These are phyloP conservation scores for Tetrastigma voinierianum DNA, from an alignment of 164 flowering plant genomes.

Conservation along the genomic window DNA sequence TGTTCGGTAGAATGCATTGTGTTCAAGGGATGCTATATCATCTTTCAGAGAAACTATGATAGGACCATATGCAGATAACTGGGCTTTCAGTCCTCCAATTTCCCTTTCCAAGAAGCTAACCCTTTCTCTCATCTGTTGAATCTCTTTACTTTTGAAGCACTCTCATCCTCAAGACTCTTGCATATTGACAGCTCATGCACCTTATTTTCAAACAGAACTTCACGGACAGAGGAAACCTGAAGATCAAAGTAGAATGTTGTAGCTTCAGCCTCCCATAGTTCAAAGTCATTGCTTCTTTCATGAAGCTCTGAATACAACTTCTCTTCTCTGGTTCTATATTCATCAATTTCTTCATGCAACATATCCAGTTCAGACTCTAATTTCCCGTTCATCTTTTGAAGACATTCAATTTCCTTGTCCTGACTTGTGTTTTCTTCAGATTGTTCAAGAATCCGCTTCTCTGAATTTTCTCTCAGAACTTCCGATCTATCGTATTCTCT, in stretches of 20 bases:
- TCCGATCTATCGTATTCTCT: constrained; percentile 37
- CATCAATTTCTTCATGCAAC: constrained; percentile 43
- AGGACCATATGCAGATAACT: constrained; percentile 54
- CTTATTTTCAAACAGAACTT: constrained; percentile 61
- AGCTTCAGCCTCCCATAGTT: constrained; percentile 77
- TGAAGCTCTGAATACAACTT: constrained; percentile 53
- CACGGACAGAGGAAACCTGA: constrained; percentile 48
- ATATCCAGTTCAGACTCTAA: constrained; percentile 40
- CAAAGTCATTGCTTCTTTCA: constrained; percentile 53
- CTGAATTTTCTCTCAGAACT: constrained; percentile 26
- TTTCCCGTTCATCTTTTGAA: constrained; percentile 40
- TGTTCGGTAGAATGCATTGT: constrained; percentile 28
- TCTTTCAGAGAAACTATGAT: constrained; percentile 51
- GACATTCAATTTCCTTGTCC: constrained; percentile 39
- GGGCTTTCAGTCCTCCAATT: constrained; percentile 47
- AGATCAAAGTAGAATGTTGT: constrained; percentile 66
- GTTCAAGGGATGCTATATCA: constrained; percentile 57
- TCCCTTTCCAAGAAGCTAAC: constrained; percentile 51
- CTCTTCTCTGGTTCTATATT: constrained; percentile 46
- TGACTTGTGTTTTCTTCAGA: constrained; percentile 28
- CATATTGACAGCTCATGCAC: constrained; percentile 60
- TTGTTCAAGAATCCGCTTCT: constrained; percentile 35
- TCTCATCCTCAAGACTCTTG: constrained; percentile 43
- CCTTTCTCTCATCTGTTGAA: constrained; percentile 48
- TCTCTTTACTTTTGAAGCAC: constrained; percentile 43